These are phyloP conservation scores for Dendrobium nobile DNA, from an alignment of 106 monocot genomes.

Conservation along the genomic window DNA sequence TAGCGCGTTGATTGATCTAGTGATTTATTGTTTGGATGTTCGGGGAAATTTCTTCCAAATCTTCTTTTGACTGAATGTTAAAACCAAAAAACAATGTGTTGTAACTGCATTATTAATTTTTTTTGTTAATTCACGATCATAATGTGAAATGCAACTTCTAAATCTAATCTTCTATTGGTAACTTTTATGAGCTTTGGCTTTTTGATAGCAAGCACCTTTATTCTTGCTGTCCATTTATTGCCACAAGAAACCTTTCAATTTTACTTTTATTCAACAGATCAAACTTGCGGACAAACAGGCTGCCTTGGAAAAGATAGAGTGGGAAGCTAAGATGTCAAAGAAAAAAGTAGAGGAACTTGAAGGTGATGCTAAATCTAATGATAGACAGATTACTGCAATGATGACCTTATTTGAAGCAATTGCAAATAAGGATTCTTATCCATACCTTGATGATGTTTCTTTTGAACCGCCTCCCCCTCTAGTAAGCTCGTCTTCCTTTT, in stretches of 20 bases:
- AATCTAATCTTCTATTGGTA: background rate
- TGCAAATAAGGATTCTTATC: slow-evolving; percentile 25
- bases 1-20: background rate
- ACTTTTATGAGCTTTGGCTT: background rate
- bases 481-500: slow-evolving; percentile 35
- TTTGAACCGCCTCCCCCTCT: slow-evolving; percentile 36
- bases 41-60: background rate
- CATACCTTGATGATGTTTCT: slow-evolving; percentile 21
- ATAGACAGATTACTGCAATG: slow-evolving; percentile 52
- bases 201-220: background rate
- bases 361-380: slow-evolving; percentile 33
- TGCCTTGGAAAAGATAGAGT: slow-evolving; percentile 67
- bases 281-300: slow-evolving; percentile 94
- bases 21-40: background rate
- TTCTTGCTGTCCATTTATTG: background rate
- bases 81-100: background rate
- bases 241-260: background rate
- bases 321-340: slow-evolving; percentile 70
- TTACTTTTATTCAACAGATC: slow-evolving; percentile 38
- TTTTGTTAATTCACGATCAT: background rate
- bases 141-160: background rate
- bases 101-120: background rate
- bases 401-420: slow-evolving; percentile 60
- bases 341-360: slow-evolving; percentile 70
- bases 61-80: background rate